Base-by-base conservation (phyloP, 805 yeast species). In the Starmerella stigmatis region DNA sequence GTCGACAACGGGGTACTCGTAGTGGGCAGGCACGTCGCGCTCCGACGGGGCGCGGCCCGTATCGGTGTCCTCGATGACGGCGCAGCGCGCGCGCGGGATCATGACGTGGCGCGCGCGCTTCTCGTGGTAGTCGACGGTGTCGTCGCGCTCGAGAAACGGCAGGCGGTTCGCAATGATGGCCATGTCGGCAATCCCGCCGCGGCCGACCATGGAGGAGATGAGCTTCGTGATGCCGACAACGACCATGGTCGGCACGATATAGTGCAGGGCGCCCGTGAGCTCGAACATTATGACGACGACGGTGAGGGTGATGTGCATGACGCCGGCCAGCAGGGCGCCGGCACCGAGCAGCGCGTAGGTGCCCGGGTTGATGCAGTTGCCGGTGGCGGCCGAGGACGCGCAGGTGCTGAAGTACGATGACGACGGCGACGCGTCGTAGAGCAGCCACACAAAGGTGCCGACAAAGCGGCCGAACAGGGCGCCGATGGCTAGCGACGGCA, bases 261-360 rank as follows among this genome's bases (percentile, higher is more conserved):
- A 92, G 40, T 81, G 75, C 45, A 88, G 68, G 1, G 98, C 98
- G 26, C 98, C 99, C 0, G 99, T 92, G 45, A 92, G 66, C 64
- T 92, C 97, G 64, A 88, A 84, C 94, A 92, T 86, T 33, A 94
- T 81, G 13, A 92, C 84, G 2, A 88, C 97, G 17, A 89, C 96
- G 0, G 97, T 80, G 9, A 92, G 79, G 0, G 96, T 85, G 49
- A 92, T 67, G 58, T 89, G 88, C 21, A 96, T 92, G 28, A 92
- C 89, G 3, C 99, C 99, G 61, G 94, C 78, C 36, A 92, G 69
- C 0, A 95, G 82, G 3, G 96, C 94, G 0, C 89, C 97, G 0
- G 99, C 96, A 3, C 98, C 99, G 23, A 92, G 67, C 52, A 89
- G 82, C 0, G 98, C 96, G 62, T 89, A 92, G 0, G 96, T 82